phyloP scores from a whole-genome alignment of 176 grass and related monocot genomes.

The Zea luxurians region DNA sequence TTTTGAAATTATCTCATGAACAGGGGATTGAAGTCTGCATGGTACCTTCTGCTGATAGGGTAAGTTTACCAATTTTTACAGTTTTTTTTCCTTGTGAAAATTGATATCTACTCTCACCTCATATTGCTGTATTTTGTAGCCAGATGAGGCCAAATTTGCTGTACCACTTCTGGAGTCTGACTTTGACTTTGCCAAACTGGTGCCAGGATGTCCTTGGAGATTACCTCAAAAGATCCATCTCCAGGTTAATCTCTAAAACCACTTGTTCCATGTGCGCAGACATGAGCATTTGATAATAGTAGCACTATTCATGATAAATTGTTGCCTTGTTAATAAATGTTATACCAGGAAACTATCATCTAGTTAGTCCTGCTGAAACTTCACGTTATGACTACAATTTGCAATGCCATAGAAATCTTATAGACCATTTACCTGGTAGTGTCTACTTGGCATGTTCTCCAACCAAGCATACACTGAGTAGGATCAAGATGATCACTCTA shows the following conservation, averaged over 20 bases:
- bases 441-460: neutral
- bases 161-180: constrained; percentile 84
- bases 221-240: constrained; percentile 83
- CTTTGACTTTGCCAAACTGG: constrained; percentile 68
- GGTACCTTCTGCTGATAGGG: constrained; percentile 17
- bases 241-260: constrained; percentile 52
- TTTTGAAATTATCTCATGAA: constrained; percentile 17
- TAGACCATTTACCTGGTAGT: neutral
- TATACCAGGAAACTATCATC: constrained; percentile 8
- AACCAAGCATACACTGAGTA: constrained; percentile 14
- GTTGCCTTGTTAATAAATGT: constrained; percentile 1
- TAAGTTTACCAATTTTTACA: neutral
- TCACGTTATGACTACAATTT: constrained; percentile 12
- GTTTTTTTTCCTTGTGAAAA: constrained; percentile 3
- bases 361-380: constrained; percentile 9
- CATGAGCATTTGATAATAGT: constrained; percentile 22
- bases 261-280: neutral
- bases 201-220: constrained; percentile 82
- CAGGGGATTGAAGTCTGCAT: constrained; percentile 54
- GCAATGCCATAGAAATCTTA: neutral
- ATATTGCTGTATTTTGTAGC: constrained; percentile 44
- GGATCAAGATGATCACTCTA: constrained; percentile 4
- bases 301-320: constrained; percentile 9
- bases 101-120: constrained; percentile 18
- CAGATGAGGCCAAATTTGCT: constrained; percentile 91